A percentile compares a stretch with the other conserved stretches of the same genome.
Evolutionary conservation across 176 grass and related monocot genomes (phyloP).

Genomic region (Luzula sylvatica): DNA sequence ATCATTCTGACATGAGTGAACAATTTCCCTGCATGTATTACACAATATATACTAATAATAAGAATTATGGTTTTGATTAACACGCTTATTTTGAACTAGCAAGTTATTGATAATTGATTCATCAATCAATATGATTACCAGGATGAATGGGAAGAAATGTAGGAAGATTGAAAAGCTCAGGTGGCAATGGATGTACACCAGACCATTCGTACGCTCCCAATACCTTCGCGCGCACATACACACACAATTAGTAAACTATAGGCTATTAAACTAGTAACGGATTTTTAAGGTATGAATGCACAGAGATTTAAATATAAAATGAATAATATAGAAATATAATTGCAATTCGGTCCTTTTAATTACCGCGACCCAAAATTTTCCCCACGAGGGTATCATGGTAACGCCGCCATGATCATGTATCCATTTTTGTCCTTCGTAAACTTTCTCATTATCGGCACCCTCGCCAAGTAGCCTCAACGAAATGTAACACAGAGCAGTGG

Average conservation of each 20-base stretch:
- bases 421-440: conserved; percentile 43
- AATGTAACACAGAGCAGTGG: conserved; percentile 36
- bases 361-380: conserved; percentile 56
- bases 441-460: conserved; percentile 14
- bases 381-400: conserved; percentile 41
- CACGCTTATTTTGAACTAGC: too few species aligned
- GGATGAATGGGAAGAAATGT: conserved; percentile 53
- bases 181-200: conserved; percentile 53
- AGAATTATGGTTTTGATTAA: too few species aligned
- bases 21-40: conserved; percentile 29
- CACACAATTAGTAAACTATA: too few species aligned
- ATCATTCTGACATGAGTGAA: conserved; percentile 47
- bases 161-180: conserved; percentile 61
- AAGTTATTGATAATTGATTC: too few species aligned
- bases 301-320: background rate
- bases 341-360: too few species aligned
- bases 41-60: too few species aligned
- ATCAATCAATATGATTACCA: conserved; percentile 39
- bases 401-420: conserved; percentile 14
- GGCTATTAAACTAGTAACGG: too few species aligned
- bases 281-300: too few species aligned
- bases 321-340: background rate
- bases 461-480: conserved; percentile 49
- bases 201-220: conserved; percentile 77
- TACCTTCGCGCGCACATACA: too few species aligned